Evolutionary conservation across 106 monocot species (phyloP), one percentile per base, ranked within the genome.

Genomic region (Narthecium ossifragum): DNA sequence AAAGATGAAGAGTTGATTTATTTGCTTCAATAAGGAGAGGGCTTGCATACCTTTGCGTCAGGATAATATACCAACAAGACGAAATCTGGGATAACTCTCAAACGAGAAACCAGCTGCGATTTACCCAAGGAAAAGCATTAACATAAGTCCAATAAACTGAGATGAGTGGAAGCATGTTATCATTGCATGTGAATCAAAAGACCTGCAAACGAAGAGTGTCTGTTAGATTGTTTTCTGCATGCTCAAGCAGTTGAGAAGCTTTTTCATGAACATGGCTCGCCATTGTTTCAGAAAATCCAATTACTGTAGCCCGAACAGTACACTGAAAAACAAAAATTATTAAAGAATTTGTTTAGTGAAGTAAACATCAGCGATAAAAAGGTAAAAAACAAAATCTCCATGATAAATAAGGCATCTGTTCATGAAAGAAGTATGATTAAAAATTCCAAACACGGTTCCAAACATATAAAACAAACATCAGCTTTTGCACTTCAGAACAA

Each of bases 121-220:
- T 62, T 59, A 26, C 36, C 49, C 26, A 15, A 51, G 69, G 5
- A 41, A 62, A 51, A 51, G 23, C 34, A 51, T 31, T 15, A 48
- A 18, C 21, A 57, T 15, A 57, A n/a, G 17, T 43, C 13, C 47
- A 22, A 30, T 38, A 23, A 51, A n/a, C n/a, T n/a, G n/a, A 53
- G 26, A 54, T 53, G 22, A 20, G 3, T 1, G 13, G 4, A 17
- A 27, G 29, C 5, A 64, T 5, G 41, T 33, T 22, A 51, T 27
- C 36, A n/a, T 51, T n/a, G n/a, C n/a, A n/a, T n/a, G n/a, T n/a
- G n/a, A n/a, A n/a, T 12, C 2, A 18, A 55, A 29, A 18, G 36
- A 84, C 96, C 96, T 90, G 90, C 66, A 98, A 69, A 27, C 51
- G 53, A 12, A 90, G 9, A 15, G 90, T 75, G 76, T 98, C 96